These are phyloP conservation scores for Termitomyces sp. DNA, from an alignment of 768 basidiomycete species.

Conservation along the genomic window DNA sequence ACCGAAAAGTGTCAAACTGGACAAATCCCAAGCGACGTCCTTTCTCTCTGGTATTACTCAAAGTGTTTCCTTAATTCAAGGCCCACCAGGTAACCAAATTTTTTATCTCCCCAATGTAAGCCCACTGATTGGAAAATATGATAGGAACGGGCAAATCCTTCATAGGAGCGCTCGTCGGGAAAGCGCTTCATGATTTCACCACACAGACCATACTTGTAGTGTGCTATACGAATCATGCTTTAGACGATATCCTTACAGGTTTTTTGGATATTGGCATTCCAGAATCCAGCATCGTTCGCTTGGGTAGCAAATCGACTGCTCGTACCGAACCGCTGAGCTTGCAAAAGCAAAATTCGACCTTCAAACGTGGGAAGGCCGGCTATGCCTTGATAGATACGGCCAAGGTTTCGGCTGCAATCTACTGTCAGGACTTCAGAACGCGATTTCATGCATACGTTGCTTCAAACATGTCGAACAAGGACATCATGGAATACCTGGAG, in stretches of 20 bases:
- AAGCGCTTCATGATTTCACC: constrained; percentile 49
- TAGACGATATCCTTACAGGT: constrained; percentile 67
- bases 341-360: too few species aligned
- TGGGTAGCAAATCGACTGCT: constrained; percentile 53
- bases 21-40: not conserved
- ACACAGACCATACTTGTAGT: constrained; percentile 57
- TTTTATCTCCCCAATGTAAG: too few species aligned
- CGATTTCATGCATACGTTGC: too few species aligned
- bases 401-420: too few species aligned
- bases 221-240: constrained; percentile 73
- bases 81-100: not conserved
- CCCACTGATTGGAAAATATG: too few species aligned
- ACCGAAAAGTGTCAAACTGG: not conserved
- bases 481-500: too few species aligned
- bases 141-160: too few species aligned
- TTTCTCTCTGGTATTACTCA: not conserved
- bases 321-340: too few species aligned
- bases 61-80: not conserved
- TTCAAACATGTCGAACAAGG: too few species aligned
- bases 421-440: too few species aligned
- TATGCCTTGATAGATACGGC: too few species aligned
- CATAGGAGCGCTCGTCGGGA: constrained; percentile 35
- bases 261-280: constrained; percentile 61
- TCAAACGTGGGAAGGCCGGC: too few species aligned
- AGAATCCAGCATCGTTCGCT: constrained; percentile 43